Conservation (phyloP, 371 early-diverging fungal genomes). For the Mortierella sp. region DNA sequence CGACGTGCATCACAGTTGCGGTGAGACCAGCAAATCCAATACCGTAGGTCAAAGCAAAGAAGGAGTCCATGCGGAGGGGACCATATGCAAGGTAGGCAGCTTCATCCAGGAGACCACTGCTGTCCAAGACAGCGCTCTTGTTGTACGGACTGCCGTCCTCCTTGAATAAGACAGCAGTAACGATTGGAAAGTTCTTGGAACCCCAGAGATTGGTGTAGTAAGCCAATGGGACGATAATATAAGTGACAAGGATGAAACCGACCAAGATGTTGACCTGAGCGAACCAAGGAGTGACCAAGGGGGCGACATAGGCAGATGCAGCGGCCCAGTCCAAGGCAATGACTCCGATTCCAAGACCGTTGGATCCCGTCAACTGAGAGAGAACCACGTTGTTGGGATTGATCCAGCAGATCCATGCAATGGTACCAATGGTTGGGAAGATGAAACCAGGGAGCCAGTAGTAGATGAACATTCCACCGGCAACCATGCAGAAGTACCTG, state of each 20-base stretch:
- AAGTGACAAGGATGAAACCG: conserved; percentile 61
- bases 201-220: conserved; percentile 63
- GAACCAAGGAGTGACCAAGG: conserved; percentile 64
- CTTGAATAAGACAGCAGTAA: conserved; percentile 55
- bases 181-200: conserved; percentile 59
- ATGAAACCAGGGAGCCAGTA: conserved; percentile 67
- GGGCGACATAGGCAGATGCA: conserved; percentile 58
- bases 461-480: conserved; percentile 57
- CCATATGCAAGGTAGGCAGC: conserved; percentile 59
- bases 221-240: conserved; percentile 64
- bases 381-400: conserved; percentile 57
- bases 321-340: conserved; percentile 71
- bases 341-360: conserved; percentile 55
- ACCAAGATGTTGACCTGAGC: conserved; percentile 62
- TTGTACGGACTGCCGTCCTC: conserved; percentile 57
- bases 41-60: conserved; percentile 69
- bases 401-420: conserved; percentile 70
- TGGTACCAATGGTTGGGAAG: conserved; percentile 60
- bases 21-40: conserved; percentile 61
- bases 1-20: conserved; percentile 61
- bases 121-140: conserved; percentile 59
- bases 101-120: conserved; percentile 28
- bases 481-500: conserved; percentile 64
- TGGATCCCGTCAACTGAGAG: conserved; percentile 57
- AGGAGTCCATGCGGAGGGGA: conserved; percentile 71